Conservation (phyloP, 345 rosid species). For the Gossypium raimondii region DNA sequence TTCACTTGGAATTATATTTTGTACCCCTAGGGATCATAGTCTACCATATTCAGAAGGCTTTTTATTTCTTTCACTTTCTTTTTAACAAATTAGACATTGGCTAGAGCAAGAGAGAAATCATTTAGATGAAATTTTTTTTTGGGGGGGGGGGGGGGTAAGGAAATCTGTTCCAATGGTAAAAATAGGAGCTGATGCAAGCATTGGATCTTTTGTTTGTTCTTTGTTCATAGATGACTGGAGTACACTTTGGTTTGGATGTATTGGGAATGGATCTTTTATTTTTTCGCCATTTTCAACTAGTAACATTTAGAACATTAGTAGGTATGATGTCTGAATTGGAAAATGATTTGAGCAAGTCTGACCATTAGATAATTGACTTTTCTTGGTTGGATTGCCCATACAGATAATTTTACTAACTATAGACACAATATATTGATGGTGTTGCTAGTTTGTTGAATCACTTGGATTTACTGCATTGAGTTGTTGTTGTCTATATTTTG, state of each 20-base stretch:
- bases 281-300: neutral
- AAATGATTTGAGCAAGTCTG: conserved; percentile 1
- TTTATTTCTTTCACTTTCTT: neutral
- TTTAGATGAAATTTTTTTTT: neutral
- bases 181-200: neutral
- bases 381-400: neutral
- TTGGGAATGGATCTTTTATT: neutral
- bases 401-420: neutral
- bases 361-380: neutral
- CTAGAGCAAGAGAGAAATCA: neutral
- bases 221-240: neutral
- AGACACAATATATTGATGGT: neutral
- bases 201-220: neutral
- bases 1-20: neutral
- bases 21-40: neutral
- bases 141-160: neutral
- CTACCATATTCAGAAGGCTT: neutral
- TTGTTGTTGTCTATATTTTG: neutral
- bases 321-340: neutral
- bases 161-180: conserved; percentile 5
- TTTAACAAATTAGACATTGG: neutral
- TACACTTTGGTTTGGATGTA: neutral
- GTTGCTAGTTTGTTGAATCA: neutral
- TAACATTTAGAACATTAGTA: neutral
- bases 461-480: neutral